Evolutionary conservation across 2,329 filamentous ascomycete species (phyloP), one percentile per base, ranked within the genome.

Genomic region (Escovopsis sp.): DNA sequence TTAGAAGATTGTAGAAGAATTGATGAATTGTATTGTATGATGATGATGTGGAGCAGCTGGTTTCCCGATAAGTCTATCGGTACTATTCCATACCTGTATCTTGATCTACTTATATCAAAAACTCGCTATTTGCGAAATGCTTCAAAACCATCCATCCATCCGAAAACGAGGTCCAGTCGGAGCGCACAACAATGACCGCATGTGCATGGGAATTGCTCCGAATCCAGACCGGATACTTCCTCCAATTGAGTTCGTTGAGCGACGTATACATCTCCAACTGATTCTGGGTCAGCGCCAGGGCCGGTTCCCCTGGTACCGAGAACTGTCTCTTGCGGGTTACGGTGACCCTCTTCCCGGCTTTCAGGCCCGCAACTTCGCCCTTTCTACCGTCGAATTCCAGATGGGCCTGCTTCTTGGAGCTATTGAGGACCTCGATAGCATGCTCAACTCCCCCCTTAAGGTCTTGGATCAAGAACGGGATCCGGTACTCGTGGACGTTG

Each of bases 231-330:
- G 72, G 75, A 49, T 75, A 80, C 57, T 80, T 82, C 39, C 69
- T 67, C 72, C 75, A 81, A 4, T 70, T 68, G 2, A 80, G 56
- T n/a, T 59, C 57, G 52, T 96, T 78, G 39, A 96, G 66, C 9
- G 77, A 75, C 28, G 82, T 71, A 47, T 94, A 83, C 75, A 94
- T 94, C 39, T 74, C 70, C 57, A 94, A 94, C 61, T 96, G 89
- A 39, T 78, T 75, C 4, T 79, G 70, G 0, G 84, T 80, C 42
- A 96, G 65, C 1, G 87, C 87, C 42, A 96, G 68, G 0, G 79
- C 86, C 1, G 83, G 84, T 48, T 75, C 72, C 4, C 70, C 63
- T 1, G 66, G 58, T 2, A 58, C 54, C 19, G 65, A 67, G 50
- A 60, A 59, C 40, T 64, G 59, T 33, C 65, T 53, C 51, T 69